Base-by-base conservation (phyloP, 306 rosid species). In the Prosopis cineraria region DNA sequence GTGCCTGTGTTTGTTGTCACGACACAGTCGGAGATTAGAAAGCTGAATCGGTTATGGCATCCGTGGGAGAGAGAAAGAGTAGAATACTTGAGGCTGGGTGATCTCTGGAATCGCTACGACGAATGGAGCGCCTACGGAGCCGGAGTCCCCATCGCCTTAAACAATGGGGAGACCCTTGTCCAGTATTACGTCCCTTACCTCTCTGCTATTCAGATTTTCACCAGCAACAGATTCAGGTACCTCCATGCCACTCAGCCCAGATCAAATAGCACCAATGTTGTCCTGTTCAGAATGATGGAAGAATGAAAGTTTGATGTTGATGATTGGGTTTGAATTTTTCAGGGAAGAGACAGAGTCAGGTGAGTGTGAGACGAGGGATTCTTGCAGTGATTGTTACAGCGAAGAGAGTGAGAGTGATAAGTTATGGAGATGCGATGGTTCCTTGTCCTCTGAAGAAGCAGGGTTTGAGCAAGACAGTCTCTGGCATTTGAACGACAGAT, bases 111-210 rank as follows among this genome's bases (percentile, higher is more conserved):
- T 66, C 75, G 89, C 56, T 95, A 77, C 56, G 92, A 89, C 72
- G 97, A 94, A 87, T 91, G 93, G 95, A 94, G 98, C 78, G 98
- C 95, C 0, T 94, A 94, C 65, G 98, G 98, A 11, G 92, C 97
- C 22, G 97, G 95, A 76, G 98, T 94, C 58, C 93, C 93, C 0
- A 86, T 94, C 52, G 45, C 80, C 69, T 73, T 92, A 70, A 74
- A 72, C 89, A 75, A 83, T 75, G 92, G 88, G 22, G 97, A 94
- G 11, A 89, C 90, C 10, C 93, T 94, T 62, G 90, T 90, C 37
- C 98, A 94, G 81, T 94, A 90, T 81, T 94, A 92, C 75, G 97
- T 92, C 2, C 98, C 98, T 67, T 94, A 94, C 78, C 98, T 94
- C 81, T 92, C 97, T 31, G 98, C 91, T 27, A 89, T 94, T 72